Percentiles rank a stretch among this genome's conserved stretches.
Evolutionary conservation across 2,329 filamentous ascomycete species (phyloP).

Genomic region (Biscogniauxia marginata): DNA sequence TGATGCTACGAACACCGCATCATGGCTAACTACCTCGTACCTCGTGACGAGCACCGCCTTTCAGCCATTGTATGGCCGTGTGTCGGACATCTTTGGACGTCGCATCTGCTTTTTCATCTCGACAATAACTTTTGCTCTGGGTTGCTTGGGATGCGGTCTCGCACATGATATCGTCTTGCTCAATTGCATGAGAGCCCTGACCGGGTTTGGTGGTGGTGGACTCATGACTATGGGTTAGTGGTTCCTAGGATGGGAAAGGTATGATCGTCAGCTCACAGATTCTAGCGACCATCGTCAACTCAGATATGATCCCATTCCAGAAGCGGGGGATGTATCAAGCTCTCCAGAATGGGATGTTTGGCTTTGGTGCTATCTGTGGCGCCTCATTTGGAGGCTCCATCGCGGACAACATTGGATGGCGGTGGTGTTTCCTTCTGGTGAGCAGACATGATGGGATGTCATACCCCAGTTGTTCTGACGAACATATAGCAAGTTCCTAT

Average conservation of each 20-base stretch:
- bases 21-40: constrained; percentile 73
- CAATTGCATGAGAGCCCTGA: constrained; percentile 63
- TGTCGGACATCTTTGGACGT: constrained; percentile 69
- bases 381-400: constrained; percentile 64
- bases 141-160: constrained; percentile 64
- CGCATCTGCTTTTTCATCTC: constrained; percentile 64
- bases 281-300: constrained; percentile 57
- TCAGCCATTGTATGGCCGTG: constrained; percentile 68
- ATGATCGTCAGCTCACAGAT: constrained; percentile 20
- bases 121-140: constrained; percentile 58
- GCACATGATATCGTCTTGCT: constrained; percentile 58
- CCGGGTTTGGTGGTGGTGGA: constrained; percentile 68
- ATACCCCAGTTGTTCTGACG: not conserved
- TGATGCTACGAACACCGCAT: constrained; percentile 67
- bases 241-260: not conserved
- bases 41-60: constrained; percentile 70
- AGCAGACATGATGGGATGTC: not conserved
- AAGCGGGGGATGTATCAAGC: constrained; percentile 59
- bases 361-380: constrained; percentile 61
- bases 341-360: constrained; percentile 59
- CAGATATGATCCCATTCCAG: constrained; percentile 60
- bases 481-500: constrained; percentile 53
- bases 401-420: constrained; percentile 65
- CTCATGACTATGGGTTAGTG: constrained; percentile 65
- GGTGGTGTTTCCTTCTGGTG: constrained; percentile 60